A percentile compares a stretch with the other conserved stretches of the same genome.
These are phyloP conservation scores for Galerina marginata DNA, from an alignment of 768 basidiomycete species.

Conservation along the genomic window DNA sequence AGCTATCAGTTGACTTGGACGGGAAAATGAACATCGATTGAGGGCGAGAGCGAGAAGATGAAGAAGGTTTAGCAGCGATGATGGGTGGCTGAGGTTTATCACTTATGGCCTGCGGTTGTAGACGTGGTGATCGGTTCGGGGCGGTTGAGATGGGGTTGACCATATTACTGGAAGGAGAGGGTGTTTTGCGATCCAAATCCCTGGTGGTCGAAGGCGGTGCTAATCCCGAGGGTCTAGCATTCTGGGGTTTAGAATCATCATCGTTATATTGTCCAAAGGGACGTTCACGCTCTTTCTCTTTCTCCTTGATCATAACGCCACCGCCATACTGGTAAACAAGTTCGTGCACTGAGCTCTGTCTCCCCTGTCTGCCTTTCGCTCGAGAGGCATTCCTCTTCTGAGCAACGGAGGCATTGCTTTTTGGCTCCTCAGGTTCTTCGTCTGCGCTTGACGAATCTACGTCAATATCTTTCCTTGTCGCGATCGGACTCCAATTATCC, in stretches of 20 bases:
- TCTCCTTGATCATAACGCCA: slow-evolving; percentile 46
- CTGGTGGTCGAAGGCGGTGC: not conserved
- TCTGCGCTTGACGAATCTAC: slow-evolving; percentile 61
- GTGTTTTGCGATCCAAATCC: slow-evolving; percentile 17
- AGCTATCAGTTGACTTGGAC: slow-evolving; percentile 50
- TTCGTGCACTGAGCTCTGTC: slow-evolving; percentile 86
- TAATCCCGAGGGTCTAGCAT: slow-evolving; percentile 11
- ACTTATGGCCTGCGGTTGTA: slow-evolving; percentile 12
- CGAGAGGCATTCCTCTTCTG: slow-evolving; percentile 35
- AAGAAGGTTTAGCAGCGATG: slow-evolving; percentile 24
- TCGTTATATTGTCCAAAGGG: slow-evolving; percentile 6
- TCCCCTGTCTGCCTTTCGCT: slow-evolving; percentile 42
- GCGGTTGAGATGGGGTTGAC: slow-evolving; percentile 5
- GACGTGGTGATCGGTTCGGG: slow-evolving; percentile 14
- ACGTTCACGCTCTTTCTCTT: slow-evolving; percentile 16
- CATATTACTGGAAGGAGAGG: slow-evolving; percentile 21
- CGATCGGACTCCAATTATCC: slow-evolving; percentile 56
- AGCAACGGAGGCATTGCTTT: slow-evolving; percentile 31
- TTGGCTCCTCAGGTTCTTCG: slow-evolving; percentile 59
- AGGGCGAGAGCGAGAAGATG: slow-evolving; percentile 62
- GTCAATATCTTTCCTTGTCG: slow-evolving; percentile 30
- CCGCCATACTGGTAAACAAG: slow-evolving; percentile 82
- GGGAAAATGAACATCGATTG: slow-evolving; percentile 85
- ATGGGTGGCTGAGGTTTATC: slow-evolving; percentile 26
- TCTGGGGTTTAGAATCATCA: slow-evolving; percentile 23